Evolutionary conservation across 78 protist genomes (phyloP), one percentile per base, ranked within the genome.

Genomic region (Dictyostelium firmibasis): DNA sequence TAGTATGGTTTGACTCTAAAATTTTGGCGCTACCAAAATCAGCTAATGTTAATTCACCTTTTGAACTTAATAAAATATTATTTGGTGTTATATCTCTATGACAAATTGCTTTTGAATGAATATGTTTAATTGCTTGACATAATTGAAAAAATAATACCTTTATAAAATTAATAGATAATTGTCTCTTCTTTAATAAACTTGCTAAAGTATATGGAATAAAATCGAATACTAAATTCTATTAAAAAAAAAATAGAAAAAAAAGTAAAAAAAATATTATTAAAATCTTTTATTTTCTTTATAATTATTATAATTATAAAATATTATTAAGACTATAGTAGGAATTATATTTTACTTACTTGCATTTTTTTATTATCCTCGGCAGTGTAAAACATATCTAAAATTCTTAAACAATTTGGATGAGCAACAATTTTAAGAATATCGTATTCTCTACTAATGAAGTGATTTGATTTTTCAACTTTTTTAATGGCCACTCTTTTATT

Each of bases 11-110:
- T 31, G 98, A 96, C 91, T 99, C 99, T 2, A 99, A 94, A 18
- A 92, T 87, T 91, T 99, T 99, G 13, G 99, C 98, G 53, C 96
- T 86, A 1, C 99, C 99, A 87, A 99, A 99, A 91, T 99, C 99
- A 84, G 99, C 98, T 67, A 99, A 94, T 86, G 98, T 98, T 81
- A 99, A 91, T 35, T 96, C 75, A 64, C 99, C 99, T 25, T 97
- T 50, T n/a, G 62, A 95, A 82, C 99, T 96, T 43, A 99, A 77
- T 29, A 98, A 88, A 57, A 98, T 86, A 62, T 98, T 98, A 75
- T 96, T 97, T 16, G 98, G 99, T 41, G 98, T 98, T 85, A 98
- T 97, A 91, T 98, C 99, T 69, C 99, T 85, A 69, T 98, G 99
- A 88, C 97, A 91, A 78, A 97, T 92, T 78, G 96, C 96, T 11